phyloP scores from a whole-genome alignment of 805 yeast species.

The Danielia reshetovae region DNA sequence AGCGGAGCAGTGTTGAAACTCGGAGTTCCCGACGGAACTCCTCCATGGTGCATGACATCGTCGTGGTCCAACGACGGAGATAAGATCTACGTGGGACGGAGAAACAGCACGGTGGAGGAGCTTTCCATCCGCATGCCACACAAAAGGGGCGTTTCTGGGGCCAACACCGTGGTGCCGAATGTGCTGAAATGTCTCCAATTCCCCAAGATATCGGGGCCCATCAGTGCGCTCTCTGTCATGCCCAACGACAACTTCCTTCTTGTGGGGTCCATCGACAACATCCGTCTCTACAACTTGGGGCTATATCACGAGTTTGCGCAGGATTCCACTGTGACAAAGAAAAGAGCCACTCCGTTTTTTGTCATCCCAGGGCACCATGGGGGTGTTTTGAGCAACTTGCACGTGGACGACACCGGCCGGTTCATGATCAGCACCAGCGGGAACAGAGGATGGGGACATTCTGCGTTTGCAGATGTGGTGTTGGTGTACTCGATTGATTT shows the following conservation, averaged over 20 bases:
- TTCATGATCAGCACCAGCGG: slow-evolving; percentile 92
- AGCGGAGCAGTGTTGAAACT: slow-evolving; percentile 43
- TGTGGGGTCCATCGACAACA: slow-evolving; percentile 88
- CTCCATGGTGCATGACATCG: slow-evolving; percentile 93
- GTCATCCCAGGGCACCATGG: slow-evolving; percentile 98
- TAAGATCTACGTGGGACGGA: slow-evolving; percentile 74
- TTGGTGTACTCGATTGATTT: slow-evolving; percentile 75
- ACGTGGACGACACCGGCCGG: slow-evolving; percentile 82
- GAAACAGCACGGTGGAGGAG: slow-evolving; percentile 85
- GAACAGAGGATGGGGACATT: slow-evolving; percentile 89
- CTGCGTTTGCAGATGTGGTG: slow-evolving; percentile 73
- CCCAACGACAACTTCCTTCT: slow-evolving; percentile 77
- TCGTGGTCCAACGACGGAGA: slow-evolving; percentile 88
- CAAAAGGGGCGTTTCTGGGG: slow-evolving; percentile 15
- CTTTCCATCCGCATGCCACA: slow-evolving; percentile 59
- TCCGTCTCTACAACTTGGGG: slow-evolving; percentile 76
- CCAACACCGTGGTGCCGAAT: slow-evolving; percentile 32
- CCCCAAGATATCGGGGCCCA: slow-evolving; percentile 89
- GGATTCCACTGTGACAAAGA: slow-evolving; percentile 27
- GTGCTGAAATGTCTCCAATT: slow-evolving; percentile 62
- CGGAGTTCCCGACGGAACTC: slow-evolving; percentile 59
- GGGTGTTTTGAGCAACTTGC: slow-evolving; percentile 72
- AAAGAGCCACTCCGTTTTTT: slow-evolving; percentile 65
- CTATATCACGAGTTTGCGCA: slow-evolving; percentile 33
- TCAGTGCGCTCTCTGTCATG: slow-evolving; percentile 71